Conservation (phyloP, 1,284 basidiomycete genomes). For the Cystobasidium sp. region DNA sequence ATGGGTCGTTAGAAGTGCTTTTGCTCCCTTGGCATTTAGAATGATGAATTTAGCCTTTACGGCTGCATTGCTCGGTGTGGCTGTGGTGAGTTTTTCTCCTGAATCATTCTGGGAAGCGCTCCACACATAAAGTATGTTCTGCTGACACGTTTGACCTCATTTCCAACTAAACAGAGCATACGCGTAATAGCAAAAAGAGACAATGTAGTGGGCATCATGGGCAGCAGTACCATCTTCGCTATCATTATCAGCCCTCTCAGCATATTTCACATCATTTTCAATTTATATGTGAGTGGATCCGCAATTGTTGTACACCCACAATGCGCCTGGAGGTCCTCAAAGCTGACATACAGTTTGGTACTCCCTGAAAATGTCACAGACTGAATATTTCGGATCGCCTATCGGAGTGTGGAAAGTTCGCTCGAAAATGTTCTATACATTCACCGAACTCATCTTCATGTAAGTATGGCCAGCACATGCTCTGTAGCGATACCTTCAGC, state of each 20-base stretch:
- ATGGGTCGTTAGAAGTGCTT: slow-evolving; percentile 57
- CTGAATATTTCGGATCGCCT: slow-evolving; percentile 88
- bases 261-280: slow-evolving; percentile 79
- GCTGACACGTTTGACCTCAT: not conserved
- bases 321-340: no score
- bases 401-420: slow-evolving; percentile 87
- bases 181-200: slow-evolving; percentile 51
- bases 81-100: slow-evolving; percentile 66
- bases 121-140: not conserved
- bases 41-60: slow-evolving; percentile 82
- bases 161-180: slow-evolving; percentile 1
- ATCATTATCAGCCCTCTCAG: slow-evolving; percentile 85
- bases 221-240: slow-evolving; percentile 77
- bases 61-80: slow-evolving; percentile 75
- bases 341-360: no score
- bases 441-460: slow-evolving; percentile 77
- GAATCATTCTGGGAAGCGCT: not conserved
- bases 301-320: no score
- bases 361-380: slow-evolving; percentile 58
- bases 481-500: slow-evolving; percentile 51
- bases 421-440: slow-evolving; percentile 63
- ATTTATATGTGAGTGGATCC: slow-evolving; percentile 64
- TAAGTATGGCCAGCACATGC: slow-evolving; percentile 47
- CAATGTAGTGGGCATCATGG: slow-evolving; percentile 70
- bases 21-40: slow-evolving; percentile 70